Conservation (phyloP, 139 green algal species). For the Zygnema cylindricum region DNA sequence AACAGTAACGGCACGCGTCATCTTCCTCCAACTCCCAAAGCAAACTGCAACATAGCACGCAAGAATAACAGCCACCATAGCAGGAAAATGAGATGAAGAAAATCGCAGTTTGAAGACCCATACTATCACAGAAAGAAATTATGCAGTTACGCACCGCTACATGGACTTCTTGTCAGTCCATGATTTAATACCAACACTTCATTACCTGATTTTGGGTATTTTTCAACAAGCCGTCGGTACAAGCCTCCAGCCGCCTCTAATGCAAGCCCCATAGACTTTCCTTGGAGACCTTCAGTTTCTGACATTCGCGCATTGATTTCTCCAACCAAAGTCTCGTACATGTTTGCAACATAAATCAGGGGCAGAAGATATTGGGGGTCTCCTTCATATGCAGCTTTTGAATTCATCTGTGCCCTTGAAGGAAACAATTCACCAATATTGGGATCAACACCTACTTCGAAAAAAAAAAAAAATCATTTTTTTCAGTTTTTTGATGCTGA, state of each 20-base stretch:
- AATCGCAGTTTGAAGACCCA: neutral
- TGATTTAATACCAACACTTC: too few relatives aligned
- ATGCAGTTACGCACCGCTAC: too few relatives aligned
- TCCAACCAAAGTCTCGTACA: constrained; percentile 50
- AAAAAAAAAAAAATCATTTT: too few relatives aligned
- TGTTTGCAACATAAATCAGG: constrained; percentile 52
- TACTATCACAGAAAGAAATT: neutral
- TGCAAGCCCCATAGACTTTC: constrained; percentile 49
- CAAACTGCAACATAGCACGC: too few relatives aligned
- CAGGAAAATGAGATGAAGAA: neutral
- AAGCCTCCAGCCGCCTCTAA: constrained; percentile 45
- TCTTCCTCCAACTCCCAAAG: too few relatives aligned
- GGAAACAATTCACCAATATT: too few relatives aligned
- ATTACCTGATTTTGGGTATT: constrained; percentile 52
- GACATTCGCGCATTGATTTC: constrained; percentile 49
- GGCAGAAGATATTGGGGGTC: constrained; percentile 44
- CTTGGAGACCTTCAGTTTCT: constrained; percentile 33
- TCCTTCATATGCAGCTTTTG: constrained; percentile 41
- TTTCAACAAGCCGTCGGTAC: constrained; percentile 40
- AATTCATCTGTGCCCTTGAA: constrained; percentile 36
- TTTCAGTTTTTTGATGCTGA: too few relatives aligned
- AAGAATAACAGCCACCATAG: neutral
- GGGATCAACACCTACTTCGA: too few relatives aligned
- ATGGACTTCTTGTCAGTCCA: too few relatives aligned
- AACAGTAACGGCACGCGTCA: too few relatives aligned